Conservation (phyloP, 108 stramenopile genomes). For the Cyclotella choctawhatcheeana region DNA sequence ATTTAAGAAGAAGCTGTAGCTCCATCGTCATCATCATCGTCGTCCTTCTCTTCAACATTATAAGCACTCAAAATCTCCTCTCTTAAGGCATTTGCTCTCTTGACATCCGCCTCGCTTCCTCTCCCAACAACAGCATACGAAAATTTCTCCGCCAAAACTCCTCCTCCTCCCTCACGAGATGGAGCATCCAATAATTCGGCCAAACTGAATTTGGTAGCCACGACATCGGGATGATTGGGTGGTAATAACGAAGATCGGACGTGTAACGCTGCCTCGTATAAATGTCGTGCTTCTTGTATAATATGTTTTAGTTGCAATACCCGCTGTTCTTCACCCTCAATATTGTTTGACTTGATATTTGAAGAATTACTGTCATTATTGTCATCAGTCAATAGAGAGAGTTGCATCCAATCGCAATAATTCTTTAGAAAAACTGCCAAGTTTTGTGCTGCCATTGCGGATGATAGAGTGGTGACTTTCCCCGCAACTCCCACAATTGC, state of each 20-base stretch:
- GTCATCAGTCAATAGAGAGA: constrained; percentile 30
- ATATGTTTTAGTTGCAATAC: constrained; percentile 30
- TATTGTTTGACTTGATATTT: neutral
- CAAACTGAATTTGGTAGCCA: constrained; percentile 81
- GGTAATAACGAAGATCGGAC: constrained; percentile 68
- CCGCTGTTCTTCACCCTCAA: constrained; percentile 2
- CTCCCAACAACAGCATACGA: constrained; percentile 42
- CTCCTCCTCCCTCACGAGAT: too few relatives aligned
- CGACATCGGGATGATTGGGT: constrained; percentile 74
- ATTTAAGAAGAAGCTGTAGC: neutral
- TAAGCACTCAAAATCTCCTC: constrained; percentile 83
- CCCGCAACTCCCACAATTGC: constrained; percentile 41
- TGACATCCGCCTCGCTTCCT: constrained; percentile 24
- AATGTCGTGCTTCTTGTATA: constrained; percentile 67
- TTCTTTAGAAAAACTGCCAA: constrained; percentile 87
- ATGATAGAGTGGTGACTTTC: constrained; percentile 67
- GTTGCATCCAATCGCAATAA: constrained; percentile 55
- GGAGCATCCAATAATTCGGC: constrained; percentile 85
- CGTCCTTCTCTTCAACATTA: constrained; percentile 55
- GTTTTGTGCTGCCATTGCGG: constrained; percentile 88
- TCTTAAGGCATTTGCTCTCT: constrained; percentile 68
- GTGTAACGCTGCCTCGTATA: constrained; percentile 69
- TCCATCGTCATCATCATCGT: constrained; percentile 30
- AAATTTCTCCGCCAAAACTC: constrained; percentile 14
- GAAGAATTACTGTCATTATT: neutral